Base-by-base conservation (phyloP, 2,329 filamentous ascomycete genomes). In the Aspergillus calidoustus region DNA sequence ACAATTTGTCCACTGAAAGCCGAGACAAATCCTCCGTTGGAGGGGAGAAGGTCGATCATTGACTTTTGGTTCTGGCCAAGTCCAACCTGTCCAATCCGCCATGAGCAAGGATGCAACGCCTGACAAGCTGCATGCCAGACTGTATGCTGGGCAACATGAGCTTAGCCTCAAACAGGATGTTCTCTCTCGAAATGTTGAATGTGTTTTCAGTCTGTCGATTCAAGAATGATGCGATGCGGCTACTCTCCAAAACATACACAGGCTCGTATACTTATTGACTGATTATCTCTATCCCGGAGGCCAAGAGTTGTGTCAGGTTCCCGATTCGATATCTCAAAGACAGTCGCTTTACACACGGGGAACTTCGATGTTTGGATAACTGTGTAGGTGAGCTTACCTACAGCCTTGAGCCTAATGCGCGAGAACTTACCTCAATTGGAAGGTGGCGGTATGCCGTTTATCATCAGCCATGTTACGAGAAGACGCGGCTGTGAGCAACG, bases 41-140 rank as follows among this genome's bases (percentile, higher is more conserved):
- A 55, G 41, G 25, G 47, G 54, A 34, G 43, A 51, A 51, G 52
- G 63, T 57, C 54, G 60, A 64, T 64, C 64, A 61, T 59, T 57
- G 46, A 56, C 7, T 50, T 52, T 60, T 54, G 58, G 44, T 53
- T 34, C 50, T 46, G 47, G 50, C 55, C 56, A 55, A 31, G 57
- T 43, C 58, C 19, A 46, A 38, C 47, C 51, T 56, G 46, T 52
- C 58, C 58, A 63, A 51, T n/a, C 50, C 28, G 1, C 46, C 43
- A 49, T 13, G 30, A 44, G n/a, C 52, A 50, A 52, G 58, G 53
- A 52, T 60, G 8, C 51, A 22, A 43, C 19, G 47, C 47, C 53
- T 52, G 48, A 56, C 31, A 60, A 41, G 23, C 46, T 60, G 52
- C 46, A 56, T 38, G 50, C 11, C 34, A 49, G 41, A 49, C 22